phyloP scores from a whole-genome alignment of 306 rosid species.

The Hylodesmum podocarpum region DNA sequence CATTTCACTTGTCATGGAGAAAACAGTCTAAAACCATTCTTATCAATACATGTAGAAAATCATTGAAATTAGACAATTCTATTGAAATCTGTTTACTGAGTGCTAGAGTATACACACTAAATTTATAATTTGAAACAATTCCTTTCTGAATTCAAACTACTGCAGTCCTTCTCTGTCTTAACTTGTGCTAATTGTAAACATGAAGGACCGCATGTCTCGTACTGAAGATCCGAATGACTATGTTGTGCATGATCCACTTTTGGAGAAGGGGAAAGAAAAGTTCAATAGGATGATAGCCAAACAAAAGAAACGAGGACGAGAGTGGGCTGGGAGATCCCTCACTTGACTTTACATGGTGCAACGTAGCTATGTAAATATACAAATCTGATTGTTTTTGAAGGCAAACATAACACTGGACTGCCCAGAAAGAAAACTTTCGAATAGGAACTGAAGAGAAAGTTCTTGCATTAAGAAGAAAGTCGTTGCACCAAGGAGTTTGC shows the following conservation, averaged over 20 bases:
- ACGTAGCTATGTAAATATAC: constrained; percentile 20
- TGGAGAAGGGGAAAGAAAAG: constrained; percentile 96
- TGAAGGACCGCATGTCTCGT: constrained; percentile 92
- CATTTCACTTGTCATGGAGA: neutral
- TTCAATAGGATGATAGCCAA: constrained; percentile 90
- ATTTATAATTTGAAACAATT: neutral
- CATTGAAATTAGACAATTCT: neutral
- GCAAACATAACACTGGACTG: neutral
- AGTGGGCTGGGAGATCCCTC: constrained; percentile 59
- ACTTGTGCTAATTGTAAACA: neutral
- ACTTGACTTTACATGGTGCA: constrained; percentile 33
- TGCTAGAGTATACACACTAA: neutral
- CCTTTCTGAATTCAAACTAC: neutral
- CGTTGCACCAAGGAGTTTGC: neutral
- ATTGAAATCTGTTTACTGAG: neutral
- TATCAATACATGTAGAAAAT: constrained; percentile 9
- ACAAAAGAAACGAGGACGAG: constrained; percentile 60
- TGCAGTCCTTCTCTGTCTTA: neutral
- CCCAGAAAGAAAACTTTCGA: neutral
- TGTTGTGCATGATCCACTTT: constrained; percentile 83
- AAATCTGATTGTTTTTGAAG: constrained; percentile 11
- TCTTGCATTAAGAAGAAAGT: neutral
- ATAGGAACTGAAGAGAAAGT: neutral
- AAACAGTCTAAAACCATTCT: neutral
- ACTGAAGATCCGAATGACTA: constrained; percentile 80